Percentiles rank a stretch among this genome's conserved stretches.
These are phyloP conservation scores for Gossypium mustelinum DNA, from an alignment of 345 rosid species.

Conservation along the genomic window DNA sequence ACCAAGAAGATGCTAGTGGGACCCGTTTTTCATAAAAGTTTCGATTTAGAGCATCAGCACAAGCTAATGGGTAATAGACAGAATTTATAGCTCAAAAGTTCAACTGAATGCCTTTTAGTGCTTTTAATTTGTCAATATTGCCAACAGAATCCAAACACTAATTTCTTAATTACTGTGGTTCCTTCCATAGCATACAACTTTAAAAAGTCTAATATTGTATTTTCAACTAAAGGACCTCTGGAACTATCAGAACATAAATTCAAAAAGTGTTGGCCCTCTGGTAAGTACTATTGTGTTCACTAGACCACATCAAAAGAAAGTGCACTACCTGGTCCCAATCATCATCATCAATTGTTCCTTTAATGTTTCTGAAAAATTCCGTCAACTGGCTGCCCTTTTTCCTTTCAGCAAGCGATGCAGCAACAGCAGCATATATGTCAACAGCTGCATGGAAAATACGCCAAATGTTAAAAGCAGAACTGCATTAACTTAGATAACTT, in stretches of 20 bases:
- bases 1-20: not conserved
- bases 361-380: constrained; percentile 86
- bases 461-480: not conserved
- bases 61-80: not conserved
- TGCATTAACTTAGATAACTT: constrained; percentile 7
- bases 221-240: not conserved
- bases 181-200: not conserved
- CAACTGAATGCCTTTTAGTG: constrained; percentile 1
- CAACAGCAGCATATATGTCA: constrained; percentile 95
- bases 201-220: not conserved
- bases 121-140: not conserved
- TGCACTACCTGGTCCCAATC: constrained; percentile 95
- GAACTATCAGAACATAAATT: not conserved
- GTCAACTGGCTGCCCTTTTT: constrained; percentile 89
- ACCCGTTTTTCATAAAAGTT: not conserved
- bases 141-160: not conserved
- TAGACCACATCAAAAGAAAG: not conserved
- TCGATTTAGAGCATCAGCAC: not conserved
- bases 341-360: constrained; percentile 83
- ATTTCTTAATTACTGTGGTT: not conserved
- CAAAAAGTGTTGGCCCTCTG: not conserved
- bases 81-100: not conserved
- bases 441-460: constrained; percentile 52
- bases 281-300: not conserved
- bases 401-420: constrained; percentile 90